A percentile compares a stretch with the other conserved stretches of the same genome.
phyloP scores from a whole-genome alignment of 2,329 filamentous ascomycete species.

The Cercospora citrullina region DNA sequence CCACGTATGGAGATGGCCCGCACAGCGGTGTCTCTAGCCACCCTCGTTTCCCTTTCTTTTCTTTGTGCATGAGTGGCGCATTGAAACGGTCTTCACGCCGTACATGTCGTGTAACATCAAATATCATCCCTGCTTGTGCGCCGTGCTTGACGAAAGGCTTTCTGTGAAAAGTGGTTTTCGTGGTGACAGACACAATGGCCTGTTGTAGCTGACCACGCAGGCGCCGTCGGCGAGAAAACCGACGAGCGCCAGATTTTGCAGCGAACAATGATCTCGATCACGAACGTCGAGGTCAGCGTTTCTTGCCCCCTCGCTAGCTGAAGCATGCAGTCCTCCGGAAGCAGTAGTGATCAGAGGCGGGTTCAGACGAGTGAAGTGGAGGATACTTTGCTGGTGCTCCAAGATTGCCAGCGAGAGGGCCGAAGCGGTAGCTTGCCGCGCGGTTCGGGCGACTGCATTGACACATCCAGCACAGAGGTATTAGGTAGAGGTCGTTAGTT shows the following conservation, averaged over 20 bases:
- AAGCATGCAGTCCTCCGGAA: background rate
- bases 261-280: background rate
- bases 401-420: background rate
- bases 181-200: conserved; percentile 9
- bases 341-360: background rate
- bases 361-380: conserved; percentile 2
- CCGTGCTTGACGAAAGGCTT: background rate
- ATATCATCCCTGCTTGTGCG: background rate
- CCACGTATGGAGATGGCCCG: background rate
- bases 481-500: background rate
- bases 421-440: background rate
- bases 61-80: conserved; percentile 4
- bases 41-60: background rate
- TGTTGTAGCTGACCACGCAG: conserved; percentile 9
- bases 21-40: background rate
- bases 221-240: conserved; percentile 10
- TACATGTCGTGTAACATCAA: background rate
- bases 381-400: background rate
- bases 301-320: background rate
- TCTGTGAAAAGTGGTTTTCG: conserved; percentile 1
- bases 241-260: background rate
- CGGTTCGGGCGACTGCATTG: conserved; percentile 12
- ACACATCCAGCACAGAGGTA: conserved; percentile 18
- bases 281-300: background rate
- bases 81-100: conserved; percentile 2